Evolutionary conservation across 768 basidiomycete genomes (phyloP), one percentile per base, ranked within the genome.

Genomic region (Hygrocybe punicea): DNA sequence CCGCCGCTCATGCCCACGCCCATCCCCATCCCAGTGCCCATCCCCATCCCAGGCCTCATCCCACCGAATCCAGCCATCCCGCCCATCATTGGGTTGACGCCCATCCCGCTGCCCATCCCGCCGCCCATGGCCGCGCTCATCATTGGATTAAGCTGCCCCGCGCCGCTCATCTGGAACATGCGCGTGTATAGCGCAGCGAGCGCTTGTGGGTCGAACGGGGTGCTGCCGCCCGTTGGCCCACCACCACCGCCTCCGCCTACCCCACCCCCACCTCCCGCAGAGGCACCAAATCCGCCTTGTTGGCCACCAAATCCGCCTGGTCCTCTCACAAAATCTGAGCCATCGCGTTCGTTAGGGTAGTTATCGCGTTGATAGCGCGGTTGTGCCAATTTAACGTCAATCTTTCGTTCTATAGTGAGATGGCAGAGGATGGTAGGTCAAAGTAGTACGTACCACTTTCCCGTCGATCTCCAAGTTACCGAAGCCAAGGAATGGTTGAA

Each of bases 381-480:
- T 69, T 97, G 94, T 1, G 96, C 97, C 46, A 93, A 81, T 73
- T 98, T 98, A 46, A 98, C 94, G 68, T 98, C 97, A 64, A 99
- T 95, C 96, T 29, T 29, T 29, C n/a, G n/a, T n/a, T n/a, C n/a
- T n/a, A n/a, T n/a, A n/a, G n/a, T n/a, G n/a, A n/a, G n/a, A n/a
- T n/a, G n/a, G n/a, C n/a, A n/a, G n/a, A n/a, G n/a, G n/a, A n/a
- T n/a, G n/a, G n/a, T n/a, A n/a, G n/a, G n/a, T n/a, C n/a, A n/a
- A n/a, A n/a, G n/a, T n/a, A n/a, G n/a, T 10, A 75, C 90, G 60
- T 62, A 98, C 97, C 70, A 93, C 73, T 78, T 98, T 97, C 14
- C 95, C 96, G 64, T 98, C 95, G 57, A 98, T 91, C 65, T 93
- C 88, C 21, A 98, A 77, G 64, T 92, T 91, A 6, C 91, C 91